These are phyloP conservation scores for Ambrosia artemisiifolia DNA, from an alignment of 129 eudicot genomes.

Conservation along the genomic window DNA sequence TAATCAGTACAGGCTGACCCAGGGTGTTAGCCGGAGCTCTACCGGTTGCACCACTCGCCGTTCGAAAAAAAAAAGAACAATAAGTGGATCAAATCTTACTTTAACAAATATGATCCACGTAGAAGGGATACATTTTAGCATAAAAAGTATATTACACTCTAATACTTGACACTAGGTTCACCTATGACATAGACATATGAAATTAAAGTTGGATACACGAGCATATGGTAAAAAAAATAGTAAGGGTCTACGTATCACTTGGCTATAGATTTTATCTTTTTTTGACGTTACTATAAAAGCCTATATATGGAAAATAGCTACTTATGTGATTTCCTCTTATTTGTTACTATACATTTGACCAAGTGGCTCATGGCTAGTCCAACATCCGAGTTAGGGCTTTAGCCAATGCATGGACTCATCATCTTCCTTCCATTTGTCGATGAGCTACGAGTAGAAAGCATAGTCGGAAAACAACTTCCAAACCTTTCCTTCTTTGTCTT, in stretches of 20 bases:
- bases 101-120: neutral
- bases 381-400: slow-evolving; percentile 9
- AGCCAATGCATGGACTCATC: slow-evolving; percentile 21
- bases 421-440: slow-evolving; percentile 34
- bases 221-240: neutral
- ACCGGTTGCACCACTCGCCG: too few relatives aligned
- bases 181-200: neutral
- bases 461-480: slow-evolving; percentile 28
- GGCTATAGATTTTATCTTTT: neutral
- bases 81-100: too few relatives aligned
- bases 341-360: slow-evolving; percentile 18
- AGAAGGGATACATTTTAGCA: neutral
- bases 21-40: too few relatives aligned
- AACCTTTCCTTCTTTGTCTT: slow-evolving; percentile 30
- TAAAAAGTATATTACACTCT: neutral
- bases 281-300: neutral
- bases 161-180: neutral
- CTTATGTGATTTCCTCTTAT: neutral
- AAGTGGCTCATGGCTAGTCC: neutral
- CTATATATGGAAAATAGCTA: neutral
- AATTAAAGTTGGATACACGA: neutral
- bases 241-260: neutral
- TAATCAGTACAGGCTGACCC: too few relatives aligned
- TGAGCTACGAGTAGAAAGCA: slow-evolving; percentile 32
- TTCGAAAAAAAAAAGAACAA: too few relatives aligned